Evolutionary conservation across 208 protist species (phyloP), one percentile per base, ranked within the genome.

Genomic region (Leishmania gerbilli): DNA sequence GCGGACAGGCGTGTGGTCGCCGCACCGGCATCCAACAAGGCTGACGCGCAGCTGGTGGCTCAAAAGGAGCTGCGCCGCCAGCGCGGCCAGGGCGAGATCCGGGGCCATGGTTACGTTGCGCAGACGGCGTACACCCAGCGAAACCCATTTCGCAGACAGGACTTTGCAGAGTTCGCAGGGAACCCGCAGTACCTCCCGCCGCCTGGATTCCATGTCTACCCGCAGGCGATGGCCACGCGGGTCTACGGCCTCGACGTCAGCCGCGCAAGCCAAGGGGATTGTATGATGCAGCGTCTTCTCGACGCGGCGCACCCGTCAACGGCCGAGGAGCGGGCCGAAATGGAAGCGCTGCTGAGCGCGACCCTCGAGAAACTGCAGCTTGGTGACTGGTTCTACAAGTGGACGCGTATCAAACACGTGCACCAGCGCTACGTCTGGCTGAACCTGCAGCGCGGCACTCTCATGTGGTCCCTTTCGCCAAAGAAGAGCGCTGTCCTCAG

Each of bases 371-470:
- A 81, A 55, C 79, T 97, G 56, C 86, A 94, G 79, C 58, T 74
- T 17, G 93, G 93, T 2, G 90, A 92, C 64, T 97, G 93, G 92
- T 95, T 95, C 85, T 87, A 90, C 76, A 95, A 95, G 89, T 95
- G 90, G 91, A 92, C 89, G 27, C 85, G 88, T 11, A 84, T 74
- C 74, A 87, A 95, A 69, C 78, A 79, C 55, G 86, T 95, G 11
- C 84, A 94, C 69, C 87, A 86, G 69, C 92, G 93, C 71, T 97
- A 91, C 81, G 80, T 97, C 15, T 94, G 93, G 90, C 84, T 97
- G 2, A 91, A 97, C 81, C 42, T 91, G 65, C 82, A 88, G 47
- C 82, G 87, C 40, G 89, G 87, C 49, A 84, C 83, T 27, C 74
- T 97, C 8, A 84, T 90, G 84, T 97, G 93, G 92, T 89, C 87